Percentiles rank a stretch among this genome's conserved stretches.
Evolutionary conservation across 306 rosid species (phyloP).

Genomic region (Lathyrus oleraceus): DNA sequence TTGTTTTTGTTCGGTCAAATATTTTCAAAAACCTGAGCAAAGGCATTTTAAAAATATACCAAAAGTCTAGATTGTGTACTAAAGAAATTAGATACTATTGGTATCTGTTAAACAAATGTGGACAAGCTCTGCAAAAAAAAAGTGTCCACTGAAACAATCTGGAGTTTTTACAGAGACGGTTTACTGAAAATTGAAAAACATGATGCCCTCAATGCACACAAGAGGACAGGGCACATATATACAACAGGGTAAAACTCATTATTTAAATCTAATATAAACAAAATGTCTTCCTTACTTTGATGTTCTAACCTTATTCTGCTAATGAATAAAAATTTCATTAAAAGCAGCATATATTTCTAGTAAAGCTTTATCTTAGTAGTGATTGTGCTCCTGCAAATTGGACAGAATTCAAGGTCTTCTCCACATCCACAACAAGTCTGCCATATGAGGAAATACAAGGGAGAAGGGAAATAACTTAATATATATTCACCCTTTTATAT

Average conservation of each 20-base stretch:
- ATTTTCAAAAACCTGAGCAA: neutral
- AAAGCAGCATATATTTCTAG: conserved; percentile 38
- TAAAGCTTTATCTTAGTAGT: conserved; percentile 70
- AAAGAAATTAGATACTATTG: neutral
- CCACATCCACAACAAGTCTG: conserved; percentile 91
- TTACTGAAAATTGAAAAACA: neutral
- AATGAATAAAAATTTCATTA: conserved; percentile 14
- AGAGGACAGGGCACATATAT: neutral
- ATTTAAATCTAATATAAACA: neutral
- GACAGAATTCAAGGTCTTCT: conserved; percentile 65
- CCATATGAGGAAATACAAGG: conserved; percentile 23
- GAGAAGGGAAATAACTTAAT: neutral
- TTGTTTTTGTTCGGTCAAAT: neutral
- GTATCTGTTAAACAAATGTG: neutral
- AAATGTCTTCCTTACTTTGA: neutral
- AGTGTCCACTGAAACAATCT: neutral
- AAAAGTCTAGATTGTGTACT: neutral
- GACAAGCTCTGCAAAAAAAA: neutral
- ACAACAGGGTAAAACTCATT: neutral
- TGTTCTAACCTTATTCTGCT: conserved; percentile 22
- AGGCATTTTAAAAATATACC: neutral
- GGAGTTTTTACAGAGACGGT: neutral
- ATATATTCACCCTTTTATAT: neutral
- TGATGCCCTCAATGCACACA: neutral
- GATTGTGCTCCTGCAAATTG: conserved; percentile 74